These are phyloP conservation scores for Fusarium floridanum DNA, from an alignment of 2,329 filamentous ascomycete genomes.

Conservation along the genomic window DNA sequence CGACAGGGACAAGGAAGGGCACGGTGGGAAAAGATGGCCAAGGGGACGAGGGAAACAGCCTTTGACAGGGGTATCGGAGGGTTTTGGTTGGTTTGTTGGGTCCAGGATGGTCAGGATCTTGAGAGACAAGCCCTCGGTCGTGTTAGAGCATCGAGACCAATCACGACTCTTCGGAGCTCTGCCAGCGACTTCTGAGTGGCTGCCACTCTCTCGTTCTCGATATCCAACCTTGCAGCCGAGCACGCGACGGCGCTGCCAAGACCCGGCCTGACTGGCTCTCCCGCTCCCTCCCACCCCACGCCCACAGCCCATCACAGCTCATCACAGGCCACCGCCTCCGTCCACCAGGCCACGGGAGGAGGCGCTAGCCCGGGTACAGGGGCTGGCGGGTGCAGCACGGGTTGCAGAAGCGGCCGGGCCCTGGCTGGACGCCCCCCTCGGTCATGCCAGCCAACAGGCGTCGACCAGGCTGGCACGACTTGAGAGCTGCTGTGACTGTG, in stretches of 20 bases:
- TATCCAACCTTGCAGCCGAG: constrained; percentile 18
- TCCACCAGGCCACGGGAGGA: constrained; percentile 19
- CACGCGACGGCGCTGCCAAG: constrained; percentile 35
- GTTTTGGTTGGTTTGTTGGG: constrained; percentile 29
- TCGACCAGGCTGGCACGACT: not conserved
- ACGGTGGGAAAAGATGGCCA: not conserved
- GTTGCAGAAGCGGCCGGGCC: constrained; percentile 1
- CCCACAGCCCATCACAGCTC: constrained; percentile 11
- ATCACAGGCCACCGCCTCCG: constrained; percentile 14
- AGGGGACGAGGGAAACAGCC: constrained; percentile 15
- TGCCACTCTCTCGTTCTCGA: not conserved
- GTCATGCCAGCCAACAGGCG: constrained; percentile 19
- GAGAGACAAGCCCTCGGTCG: not conserved
- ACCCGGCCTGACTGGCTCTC: constrained; percentile 26
- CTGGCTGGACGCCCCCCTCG: not conserved
- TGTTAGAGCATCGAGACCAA: constrained; percentile 18
- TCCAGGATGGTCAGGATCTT: constrained; percentile 8
- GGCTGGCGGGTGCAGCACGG: constrained; percentile 1
- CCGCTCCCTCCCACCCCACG: constrained; percentile 5
- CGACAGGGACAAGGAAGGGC: constrained; percentile 17
- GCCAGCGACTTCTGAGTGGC: not conserved
- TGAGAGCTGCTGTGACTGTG: not conserved
- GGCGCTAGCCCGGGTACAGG: constrained; percentile 15
- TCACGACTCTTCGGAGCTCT: constrained; percentile 10
- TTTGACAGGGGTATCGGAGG: constrained; percentile 33